A percentile compares a stretch with the other conserved stretches of the same genome.
Conservation (phyloP, 495 filamentous ascomycete species). For the Xeromyces bisporus region DNA sequence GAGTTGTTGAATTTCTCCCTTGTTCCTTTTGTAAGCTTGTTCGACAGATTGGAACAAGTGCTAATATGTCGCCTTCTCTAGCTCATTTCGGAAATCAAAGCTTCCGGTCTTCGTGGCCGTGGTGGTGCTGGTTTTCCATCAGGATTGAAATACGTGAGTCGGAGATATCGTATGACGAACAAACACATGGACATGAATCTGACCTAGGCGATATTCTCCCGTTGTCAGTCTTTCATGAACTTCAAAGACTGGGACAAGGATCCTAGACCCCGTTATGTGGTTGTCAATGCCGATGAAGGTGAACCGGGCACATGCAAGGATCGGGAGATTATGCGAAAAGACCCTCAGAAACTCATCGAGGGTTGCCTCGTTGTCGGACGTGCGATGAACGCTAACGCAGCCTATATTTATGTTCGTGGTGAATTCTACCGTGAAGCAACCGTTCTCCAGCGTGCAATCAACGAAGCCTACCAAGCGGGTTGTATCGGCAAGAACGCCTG, state of each 20-base stretch:
- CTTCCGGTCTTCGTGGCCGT: conserved; percentile 84
- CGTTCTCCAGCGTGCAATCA: conserved; percentile 82
- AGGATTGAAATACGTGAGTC: conserved; percentile 90
- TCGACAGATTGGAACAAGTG: conserved; percentile 6
- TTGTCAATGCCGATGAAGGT: conserved; percentile 97
- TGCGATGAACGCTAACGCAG: conserved; percentile 93
- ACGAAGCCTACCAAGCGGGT: conserved; percentile 88
- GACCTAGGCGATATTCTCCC: conserved; percentile 2
- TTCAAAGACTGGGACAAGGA: conserved; percentile 99
- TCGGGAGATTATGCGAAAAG: conserved; percentile 98
- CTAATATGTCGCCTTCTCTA: conserved; percentile 15
- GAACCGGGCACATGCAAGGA: conserved; percentile 99
- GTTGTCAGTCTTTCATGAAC: conserved; percentile 89
- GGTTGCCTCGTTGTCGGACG: conserved; percentile 92
- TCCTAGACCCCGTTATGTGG: conserved; percentile 83
- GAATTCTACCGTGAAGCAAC: conserved; percentile 98
- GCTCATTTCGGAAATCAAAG: conserved; percentile 93
- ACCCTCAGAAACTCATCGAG: conserved; percentile 95
- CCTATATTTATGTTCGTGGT: conserved; percentile 98
- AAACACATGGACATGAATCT: conserved; percentile 1
- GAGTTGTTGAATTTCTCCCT: conserved; percentile 5
- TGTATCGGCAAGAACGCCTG: conserved; percentile 97
- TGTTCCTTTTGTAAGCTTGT: neutral
- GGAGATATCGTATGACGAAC: neutral
- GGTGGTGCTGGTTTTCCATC: conserved; percentile 97